A percentile compares a stretch with the other conserved stretches of the same genome.
Conservation (phyloP, 2,329 filamentous ascomycete species). For the Leptographium procerum region DNA sequence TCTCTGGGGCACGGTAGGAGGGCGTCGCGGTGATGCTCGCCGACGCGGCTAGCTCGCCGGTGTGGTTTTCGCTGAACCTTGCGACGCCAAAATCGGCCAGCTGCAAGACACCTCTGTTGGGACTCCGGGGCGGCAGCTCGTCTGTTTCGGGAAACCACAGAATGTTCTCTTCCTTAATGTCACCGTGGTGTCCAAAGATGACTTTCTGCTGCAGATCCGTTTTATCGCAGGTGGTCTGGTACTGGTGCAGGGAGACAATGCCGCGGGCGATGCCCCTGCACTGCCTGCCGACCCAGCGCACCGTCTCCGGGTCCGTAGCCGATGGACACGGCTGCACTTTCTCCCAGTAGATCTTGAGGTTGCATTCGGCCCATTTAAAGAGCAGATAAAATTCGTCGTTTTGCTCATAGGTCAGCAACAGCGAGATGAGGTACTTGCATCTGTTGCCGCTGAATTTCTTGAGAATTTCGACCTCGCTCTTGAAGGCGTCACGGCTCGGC, state of each 20-base stretch:
- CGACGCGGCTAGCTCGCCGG: not conserved
- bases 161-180: slow-evolving; percentile 16
- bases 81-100: not conserved
- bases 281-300: not conserved
- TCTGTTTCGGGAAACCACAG: slow-evolving; percentile 10
- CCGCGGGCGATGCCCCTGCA: not conserved
- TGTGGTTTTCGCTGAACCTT: not conserved
- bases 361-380: slow-evolving; percentile 12
- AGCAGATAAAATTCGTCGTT: slow-evolving; percentile 7
- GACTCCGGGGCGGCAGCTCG: fast-evolving
- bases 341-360: slow-evolving; percentile 9
- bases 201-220: no score
- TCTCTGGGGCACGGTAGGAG: not conserved
- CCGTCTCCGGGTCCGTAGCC: not conserved
- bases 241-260: not conserved
- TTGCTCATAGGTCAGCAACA: slow-evolving; percentile 12
- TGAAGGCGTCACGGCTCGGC: not conserved
- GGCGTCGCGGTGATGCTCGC: not conserved
- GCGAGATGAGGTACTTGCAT: slow-evolving; percentile 11
- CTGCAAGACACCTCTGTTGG: not conserved
- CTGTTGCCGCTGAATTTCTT: slow-evolving; percentile 8
- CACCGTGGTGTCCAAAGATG: slow-evolving; percentile 10
- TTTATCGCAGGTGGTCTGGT: not conserved
- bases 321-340: not conserved
- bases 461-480: slow-evolving; percentile 12